A percentile compares a stretch with the other conserved stretches of the same genome.
These are phyloP conservation scores for Discostella stelligeroides DNA, from an alignment of 108 stramenopile species.

Conservation along the genomic window DNA sequence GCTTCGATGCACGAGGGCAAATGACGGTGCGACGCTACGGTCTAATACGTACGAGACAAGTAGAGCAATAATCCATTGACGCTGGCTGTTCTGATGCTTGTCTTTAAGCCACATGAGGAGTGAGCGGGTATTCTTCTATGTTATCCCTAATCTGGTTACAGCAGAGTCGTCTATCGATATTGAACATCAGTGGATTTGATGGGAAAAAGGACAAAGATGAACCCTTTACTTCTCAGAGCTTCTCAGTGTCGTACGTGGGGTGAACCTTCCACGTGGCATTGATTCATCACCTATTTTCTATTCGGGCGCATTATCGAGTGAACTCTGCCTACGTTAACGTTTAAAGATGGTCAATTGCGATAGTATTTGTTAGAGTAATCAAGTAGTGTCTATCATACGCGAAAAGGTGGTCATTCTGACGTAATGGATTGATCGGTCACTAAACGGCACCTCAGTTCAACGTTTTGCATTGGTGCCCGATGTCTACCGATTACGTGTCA, in stretches of 20 bases:
- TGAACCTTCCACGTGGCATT: too few species aligned
- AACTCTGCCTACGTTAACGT: too few species aligned
- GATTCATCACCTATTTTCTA: too few species aligned
- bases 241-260: too few species aligned
- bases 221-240: too few species aligned
- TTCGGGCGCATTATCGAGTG: too few species aligned
- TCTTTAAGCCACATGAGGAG: neutral
- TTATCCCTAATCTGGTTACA: neutral
- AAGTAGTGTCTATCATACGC: neutral
- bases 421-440: conserved; percentile 8
- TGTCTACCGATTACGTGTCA: neutral
- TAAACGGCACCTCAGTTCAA: conserved; percentile 7
- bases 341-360: too few species aligned
- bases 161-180: too few species aligned
- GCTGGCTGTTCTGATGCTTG: neutral
- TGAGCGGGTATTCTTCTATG: too few species aligned
- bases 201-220: too few species aligned
- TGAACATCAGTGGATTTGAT: too few species aligned
- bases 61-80: neutral
- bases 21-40: conserved; percentile 6
- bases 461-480: neutral
- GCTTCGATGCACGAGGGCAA: conserved; percentile 11
- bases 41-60: neutral
- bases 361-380: too few species aligned
- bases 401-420: conserved; percentile 18